These are phyloP conservation scores for Coemansia sp. DNA, from an alignment of 192 early-diverging fungal species.

Conservation along the genomic window DNA sequence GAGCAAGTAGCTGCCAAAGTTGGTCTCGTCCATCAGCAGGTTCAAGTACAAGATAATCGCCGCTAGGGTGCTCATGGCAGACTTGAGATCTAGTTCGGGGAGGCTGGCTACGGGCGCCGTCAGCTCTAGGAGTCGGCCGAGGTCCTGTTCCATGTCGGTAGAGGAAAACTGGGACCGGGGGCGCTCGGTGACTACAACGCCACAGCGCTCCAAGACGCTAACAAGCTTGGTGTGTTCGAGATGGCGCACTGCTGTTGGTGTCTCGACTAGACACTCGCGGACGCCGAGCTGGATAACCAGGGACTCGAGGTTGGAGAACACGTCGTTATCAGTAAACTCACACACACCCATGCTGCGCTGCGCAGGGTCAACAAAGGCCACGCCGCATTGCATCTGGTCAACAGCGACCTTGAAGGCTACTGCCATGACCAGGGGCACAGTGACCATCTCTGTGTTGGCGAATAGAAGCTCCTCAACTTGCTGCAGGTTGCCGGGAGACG, in stretches of 20 bases:
- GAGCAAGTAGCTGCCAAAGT: constrained; percentile 75
- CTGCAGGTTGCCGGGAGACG: constrained; percentile 95
- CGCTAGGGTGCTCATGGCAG: constrained; percentile 28
- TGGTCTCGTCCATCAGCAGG: constrained; percentile 73
- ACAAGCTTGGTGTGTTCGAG: constrained; percentile 70
- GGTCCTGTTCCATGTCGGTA: constrained; percentile 83
- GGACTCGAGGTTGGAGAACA: constrained; percentile 92
- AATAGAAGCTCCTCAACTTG: constrained; percentile 91
- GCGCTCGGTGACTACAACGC: constrained; percentile 67
- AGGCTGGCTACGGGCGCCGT: constrained; percentile 63
- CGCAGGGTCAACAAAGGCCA: constrained; percentile 87
- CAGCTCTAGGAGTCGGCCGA: constrained; percentile 71
- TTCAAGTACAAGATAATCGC: constrained; percentile 45
- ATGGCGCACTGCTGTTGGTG: constrained; percentile 56
- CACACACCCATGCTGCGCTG: constrained; percentile 73
- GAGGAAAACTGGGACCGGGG: constrained; percentile 61
- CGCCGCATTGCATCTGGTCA: constrained; percentile 58
- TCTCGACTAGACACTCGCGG: constrained; percentile 82
- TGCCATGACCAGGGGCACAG: constrained; percentile 79
- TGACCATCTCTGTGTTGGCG: constrained; percentile 63
- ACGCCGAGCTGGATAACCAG: constrained; percentile 89
- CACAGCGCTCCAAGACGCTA: constrained; percentile 71
- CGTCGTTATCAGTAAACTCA: constrained; percentile 92
- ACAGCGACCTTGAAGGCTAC: constrained; percentile 54
- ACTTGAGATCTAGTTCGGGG: constrained; percentile 57